Percentiles rank a stretch among this genome's conserved stretches.
These are phyloP conservation scores for Tricholoma hemisulphureum DNA, from an alignment of 768 basidiomycete genomes.

Conservation along the genomic window DNA sequence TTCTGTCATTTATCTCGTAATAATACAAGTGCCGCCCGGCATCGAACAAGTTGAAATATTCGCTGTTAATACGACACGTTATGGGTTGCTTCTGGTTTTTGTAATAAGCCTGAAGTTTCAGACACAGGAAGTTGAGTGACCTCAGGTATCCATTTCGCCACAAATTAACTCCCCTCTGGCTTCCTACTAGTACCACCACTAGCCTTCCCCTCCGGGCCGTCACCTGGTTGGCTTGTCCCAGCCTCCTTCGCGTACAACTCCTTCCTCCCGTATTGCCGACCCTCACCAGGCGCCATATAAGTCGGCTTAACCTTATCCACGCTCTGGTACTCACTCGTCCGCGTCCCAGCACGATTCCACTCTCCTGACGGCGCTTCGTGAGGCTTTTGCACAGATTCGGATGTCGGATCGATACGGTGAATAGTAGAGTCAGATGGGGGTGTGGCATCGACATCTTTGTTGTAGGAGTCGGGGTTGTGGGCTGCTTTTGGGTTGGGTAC, in stretches of 20 bases:
- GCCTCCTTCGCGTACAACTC: conserved; percentile 28
- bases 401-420: conserved; percentile 45
- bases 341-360: conserved; percentile 42
- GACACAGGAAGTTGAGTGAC: too few species aligned
- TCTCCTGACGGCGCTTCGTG: conserved; percentile 48
- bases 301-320: conserved; percentile 30
- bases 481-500: background rate
- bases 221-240: conserved; percentile 30
- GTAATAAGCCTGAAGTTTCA: too few species aligned
- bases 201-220: conserved; percentile 39
- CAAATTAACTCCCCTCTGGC: conserved; percentile 21
- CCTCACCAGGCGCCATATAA: conserved; percentile 29
- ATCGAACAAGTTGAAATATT: too few species aligned
- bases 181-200: conserved; percentile 38
- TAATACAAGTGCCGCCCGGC: too few species aligned
- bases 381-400: conserved; percentile 45
- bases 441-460: conserved; percentile 46
- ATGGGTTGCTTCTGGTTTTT: too few species aligned
- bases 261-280: conserved; percentile 28
- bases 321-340: conserved; percentile 35
- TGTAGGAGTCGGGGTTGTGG: conserved; percentile 43
- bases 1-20: too few species aligned
- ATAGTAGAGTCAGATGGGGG: conserved; percentile 40
- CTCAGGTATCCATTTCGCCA: too few species aligned
- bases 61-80: too few species aligned